Base-by-base conservation (phyloP, 2,329 filamentous ascomycete species). In the Fusarium pininemorale region DNA sequence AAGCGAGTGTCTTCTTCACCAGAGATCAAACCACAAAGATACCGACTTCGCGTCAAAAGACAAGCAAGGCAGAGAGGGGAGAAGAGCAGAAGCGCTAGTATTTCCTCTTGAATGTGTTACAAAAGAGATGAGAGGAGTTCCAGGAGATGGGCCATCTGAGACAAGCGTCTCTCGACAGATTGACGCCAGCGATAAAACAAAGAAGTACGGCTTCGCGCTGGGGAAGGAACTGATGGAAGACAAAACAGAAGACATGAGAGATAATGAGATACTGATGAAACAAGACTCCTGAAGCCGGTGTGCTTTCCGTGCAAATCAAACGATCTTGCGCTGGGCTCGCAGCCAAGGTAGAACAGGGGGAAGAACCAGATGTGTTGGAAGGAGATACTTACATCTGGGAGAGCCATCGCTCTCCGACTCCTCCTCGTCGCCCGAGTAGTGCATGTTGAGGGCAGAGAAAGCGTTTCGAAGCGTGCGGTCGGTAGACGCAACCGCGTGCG, bases 401-500 rank as follows among this genome's bases (percentile, higher is more conserved):
- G 67, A 65, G 13, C 24, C 42, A 13, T 64, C 72, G 14, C 41
- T 26, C 15, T 22, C 59, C 11, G 68, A 62, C 9, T 64, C 47
- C 28, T 48, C 50, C 6, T 70, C 68, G 2, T 32, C 39, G 13
- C 53, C 45, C n/a, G 42, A n/a, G 22, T 54, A 38, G 8, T 63
- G 47, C 9, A 74, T 26, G 1, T 61, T 54, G 4, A 69, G 44
- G 38, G 30, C 47, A 8, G 72, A 68, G 16, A 53, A 62, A 5
- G 72, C 68, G 9, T 72, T 72, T 13, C 72, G 69, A 42, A 72
- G 59, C 4, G 37, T 38, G 7, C 47, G 60, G 15, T 45, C 12
- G 16, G 51, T 38, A 13, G 44, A 60, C n/a, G 55, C 42, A 24
- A 42, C 51, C 11, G 45, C 51, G 15, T 47, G 63, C 20, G 64